These are phyloP conservation scores for Neurospora africana DNA, from an alignment of 495 filamentous ascomycete genomes.

Conservation along the genomic window DNA sequence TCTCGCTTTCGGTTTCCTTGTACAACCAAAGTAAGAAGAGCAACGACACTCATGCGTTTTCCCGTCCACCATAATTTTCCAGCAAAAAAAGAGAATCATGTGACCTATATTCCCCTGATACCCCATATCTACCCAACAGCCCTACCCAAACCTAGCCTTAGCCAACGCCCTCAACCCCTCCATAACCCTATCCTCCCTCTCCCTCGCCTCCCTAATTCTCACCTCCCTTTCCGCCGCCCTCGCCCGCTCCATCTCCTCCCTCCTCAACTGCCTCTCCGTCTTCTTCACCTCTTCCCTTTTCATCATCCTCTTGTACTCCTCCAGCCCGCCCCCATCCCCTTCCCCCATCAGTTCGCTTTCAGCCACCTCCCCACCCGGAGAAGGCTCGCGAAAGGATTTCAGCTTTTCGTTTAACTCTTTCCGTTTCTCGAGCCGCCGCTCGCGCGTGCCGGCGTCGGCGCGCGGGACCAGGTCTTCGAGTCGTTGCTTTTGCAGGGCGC, in stretches of 20 bases:
- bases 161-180: slow-evolving; percentile 55
- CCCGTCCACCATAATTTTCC: background rate
- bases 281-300: slow-evolving; percentile 45
- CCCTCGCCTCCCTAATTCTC: slow-evolving; percentile 41
- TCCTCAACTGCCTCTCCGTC: slow-evolving; percentile 53
- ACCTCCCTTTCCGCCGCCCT: slow-evolving; percentile 54
- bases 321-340: slow-evolving; percentile 36
- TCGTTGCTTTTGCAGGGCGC: slow-evolving; percentile 45
- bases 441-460: slow-evolving; percentile 74
- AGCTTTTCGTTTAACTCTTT: slow-evolving; percentile 45
- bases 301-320: slow-evolving; percentile 46
- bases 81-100: background rate
- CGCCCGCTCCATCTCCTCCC: slow-evolving; percentile 53
- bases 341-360: slow-evolving; percentile 56
- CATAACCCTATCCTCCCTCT: slow-evolving; percentile 58
- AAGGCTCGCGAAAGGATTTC: slow-evolving; percentile 48
- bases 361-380: slow-evolving; percentile 44
- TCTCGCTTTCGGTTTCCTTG: too few species aligned
- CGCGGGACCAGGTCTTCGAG: slow-evolving; percentile 76
- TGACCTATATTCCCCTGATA: background rate
- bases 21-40: too few species aligned
- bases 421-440: slow-evolving; percentile 77
- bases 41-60: background rate
- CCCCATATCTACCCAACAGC: background rate
- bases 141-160: slow-evolving; percentile 43